These are phyloP conservation scores for Trichophyton equinum DNA, from an alignment of 2,329 filamentous ascomycete species.

Conservation along the genomic window DNA sequence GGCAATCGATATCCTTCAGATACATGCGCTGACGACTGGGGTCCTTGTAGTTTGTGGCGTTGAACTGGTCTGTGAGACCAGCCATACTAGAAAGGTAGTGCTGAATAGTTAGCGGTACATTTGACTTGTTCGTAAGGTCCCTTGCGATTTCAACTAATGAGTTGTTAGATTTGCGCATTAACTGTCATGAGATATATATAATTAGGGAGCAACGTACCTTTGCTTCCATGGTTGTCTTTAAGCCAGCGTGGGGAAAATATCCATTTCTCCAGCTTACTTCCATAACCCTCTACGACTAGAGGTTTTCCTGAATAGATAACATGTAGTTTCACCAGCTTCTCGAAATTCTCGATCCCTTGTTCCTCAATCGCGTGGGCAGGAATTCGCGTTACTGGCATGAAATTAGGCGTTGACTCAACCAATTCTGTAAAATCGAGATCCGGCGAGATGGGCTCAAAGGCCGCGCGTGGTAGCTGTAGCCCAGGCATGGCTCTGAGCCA, in stretches of 20 bases:
- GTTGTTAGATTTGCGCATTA: not conserved
- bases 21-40: constrained; percentile 76
- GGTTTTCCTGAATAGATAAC: constrained; percentile 78
- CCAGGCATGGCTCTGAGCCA: constrained; percentile 53
- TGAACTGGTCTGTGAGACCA: constrained; percentile 72
- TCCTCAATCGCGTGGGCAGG: constrained; percentile 64
- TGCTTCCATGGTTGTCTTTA: constrained; percentile 62
- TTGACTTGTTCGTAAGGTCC: constrained; percentile 58
- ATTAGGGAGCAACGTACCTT: constrained; percentile 40
- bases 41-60: constrained; percentile 60
- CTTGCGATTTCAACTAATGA: constrained; percentile 64
- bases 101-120: constrained; percentile 72
- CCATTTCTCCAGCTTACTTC: constrained; percentile 58
- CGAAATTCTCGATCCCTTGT: constrained; percentile 66
- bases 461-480: constrained; percentile 60
- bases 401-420: constrained; percentile 68
- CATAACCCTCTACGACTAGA: constrained; percentile 81
- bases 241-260: constrained; percentile 77
- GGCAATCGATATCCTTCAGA: constrained; percentile 94
- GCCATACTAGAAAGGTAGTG: constrained; percentile 86
- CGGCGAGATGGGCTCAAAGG: constrained; percentile 83
- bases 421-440: constrained; percentile 65
- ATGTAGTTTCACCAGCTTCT: constrained; percentile 70
- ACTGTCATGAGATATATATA: no score
- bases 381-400: constrained; percentile 74